Percentiles rank a stretch among this genome's conserved stretches.
phyloP scores from a whole-genome alignment of 805 yeast genomes.

The Kregervanrija fluxuum region DNA sequence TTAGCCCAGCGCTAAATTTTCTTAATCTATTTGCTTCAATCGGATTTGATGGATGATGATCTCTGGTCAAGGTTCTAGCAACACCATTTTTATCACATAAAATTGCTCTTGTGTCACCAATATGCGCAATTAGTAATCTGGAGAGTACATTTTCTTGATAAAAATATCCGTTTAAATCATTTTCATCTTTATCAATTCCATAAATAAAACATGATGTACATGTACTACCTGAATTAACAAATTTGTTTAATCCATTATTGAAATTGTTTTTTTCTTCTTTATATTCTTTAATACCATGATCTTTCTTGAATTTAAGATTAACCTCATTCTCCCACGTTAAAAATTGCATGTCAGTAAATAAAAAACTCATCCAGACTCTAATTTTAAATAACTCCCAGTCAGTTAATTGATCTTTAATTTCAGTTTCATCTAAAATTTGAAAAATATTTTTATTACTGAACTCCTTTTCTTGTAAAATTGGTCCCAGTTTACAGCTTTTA shows the following conservation, averaged over 20 bases:
- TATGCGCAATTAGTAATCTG: constrained; percentile 73
- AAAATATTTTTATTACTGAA: background rate
- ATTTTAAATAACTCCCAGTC: constrained; percentile 50
- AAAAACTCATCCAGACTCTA: constrained; percentile 56
- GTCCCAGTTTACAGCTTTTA: background rate
- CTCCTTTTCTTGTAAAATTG: background rate
- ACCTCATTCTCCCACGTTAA: constrained; percentile 27
- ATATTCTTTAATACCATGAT: background rate
- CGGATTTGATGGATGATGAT: constrained; percentile 85
- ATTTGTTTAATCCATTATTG: background rate
- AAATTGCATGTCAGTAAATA: constrained; percentile 60
- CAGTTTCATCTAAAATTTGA: constrained; percentile 2
- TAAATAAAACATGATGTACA: constrained; percentile 28
- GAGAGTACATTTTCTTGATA: constrained; percentile 63
- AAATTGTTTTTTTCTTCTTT: background rate
- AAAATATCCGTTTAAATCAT: constrained; percentile 33
- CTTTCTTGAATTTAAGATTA: constrained; percentile 5
- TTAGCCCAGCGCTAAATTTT: constrained; percentile 52
- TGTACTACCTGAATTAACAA: constrained; percentile 30
- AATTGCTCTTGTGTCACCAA: constrained; percentile 87
- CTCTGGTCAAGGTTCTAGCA: constrained; percentile 69
- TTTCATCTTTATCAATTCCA: constrained; percentile 23
- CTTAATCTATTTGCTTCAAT: constrained; percentile 68
- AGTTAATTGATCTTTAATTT: constrained; percentile 5
- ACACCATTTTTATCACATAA: constrained; percentile 76